Evolutionary conservation across 805 yeast genomes (phyloP), one percentile per base, ranked within the genome.

Genomic region (Kuraishia molischiana): DNA sequence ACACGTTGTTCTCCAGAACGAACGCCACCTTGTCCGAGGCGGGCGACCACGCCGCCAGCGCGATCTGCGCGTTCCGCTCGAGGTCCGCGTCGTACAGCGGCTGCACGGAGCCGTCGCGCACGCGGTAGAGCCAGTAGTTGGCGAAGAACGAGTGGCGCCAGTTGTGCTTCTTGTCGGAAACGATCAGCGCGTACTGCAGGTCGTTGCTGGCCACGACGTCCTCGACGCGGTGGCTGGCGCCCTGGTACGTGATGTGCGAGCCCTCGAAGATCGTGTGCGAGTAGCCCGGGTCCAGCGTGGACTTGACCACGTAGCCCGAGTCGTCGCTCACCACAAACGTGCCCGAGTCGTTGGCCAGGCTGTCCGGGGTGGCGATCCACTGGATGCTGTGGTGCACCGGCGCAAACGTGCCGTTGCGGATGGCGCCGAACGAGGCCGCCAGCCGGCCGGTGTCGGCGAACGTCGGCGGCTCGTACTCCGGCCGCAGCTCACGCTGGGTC

Each of bases 1-100:
- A 86, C n/a, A 87, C 68, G 50, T 86, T 77, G 56, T 83, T 80
- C 10, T 80, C 72, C 41, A 64, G 58, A 2, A 86, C 85, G 49
- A 70, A 85, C 0, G 90, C 80, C 36, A 86, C 57, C 32, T 68
- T 60, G 5, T 59, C 52, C 0, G 94, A 85, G 18, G 72, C 67
- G 24, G 96, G 94, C 3, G 92, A 72, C 82, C 92, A 85, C 37
- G 64, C 53, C 0, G 85, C 84, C 20, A 73, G 43, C 0, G 79
- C 53, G 0, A 68, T 46, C 11, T 47, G 40, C 8, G 43, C 54
- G 14, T 66, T 47, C 30, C 55, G 50, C 2, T 19, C 35, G 3
- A 35, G 14, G 22, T 55, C 55, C 19, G 53, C 53, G 17, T 33
- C 32, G 19, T 36, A 30, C 19, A 57, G 42, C 19, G 62, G 50